A percentile compares a stretch with the other conserved stretches of the same genome.
Evolutionary conservation across 2,329 filamentous ascomycete genomes (phyloP).

Genomic region (Monosporascus sp.): DNA sequence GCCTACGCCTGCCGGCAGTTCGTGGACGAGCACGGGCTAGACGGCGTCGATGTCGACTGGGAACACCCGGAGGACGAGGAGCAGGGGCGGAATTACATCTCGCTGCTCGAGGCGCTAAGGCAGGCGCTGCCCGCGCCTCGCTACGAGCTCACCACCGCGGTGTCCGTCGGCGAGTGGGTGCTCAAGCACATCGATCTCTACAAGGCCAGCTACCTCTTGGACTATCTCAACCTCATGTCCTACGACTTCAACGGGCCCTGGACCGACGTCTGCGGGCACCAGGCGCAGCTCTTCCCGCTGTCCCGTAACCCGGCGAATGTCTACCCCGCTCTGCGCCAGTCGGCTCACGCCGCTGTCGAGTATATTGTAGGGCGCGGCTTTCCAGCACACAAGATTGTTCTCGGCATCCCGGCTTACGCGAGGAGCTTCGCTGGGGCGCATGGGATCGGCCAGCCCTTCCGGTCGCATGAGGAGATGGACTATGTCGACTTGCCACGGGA

Average conservation of each 20-base stretch:
- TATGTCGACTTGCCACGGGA: conserved; percentile 54
- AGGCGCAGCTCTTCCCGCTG: conserved; percentile 54
- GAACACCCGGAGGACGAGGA: conserved; percentile 53
- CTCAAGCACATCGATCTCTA: conserved; percentile 54
- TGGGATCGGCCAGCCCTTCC: conserved; percentile 48
- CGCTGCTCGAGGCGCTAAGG: conserved; percentile 50
- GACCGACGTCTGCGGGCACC: conserved; percentile 55
- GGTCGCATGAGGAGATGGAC: conserved; percentile 48
- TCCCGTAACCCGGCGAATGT: conserved; percentile 12
- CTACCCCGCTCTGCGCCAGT: conserved; percentile 29
- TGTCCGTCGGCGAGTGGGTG: conserved; percentile 58
- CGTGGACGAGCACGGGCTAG: conserved; percentile 51
- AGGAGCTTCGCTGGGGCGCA: conserved; percentile 52
- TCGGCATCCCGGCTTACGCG: conserved; percentile 60
- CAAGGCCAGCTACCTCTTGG: conserved; percentile 45
- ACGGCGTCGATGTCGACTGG: conserved; percentile 67
- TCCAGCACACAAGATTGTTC: conserved; percentile 50
- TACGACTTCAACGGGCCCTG: conserved; percentile 65
- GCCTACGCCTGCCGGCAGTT: conserved; percentile 47
- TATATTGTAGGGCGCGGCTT: conserved; percentile 51
- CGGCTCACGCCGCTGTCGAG: conserved; percentile 49
- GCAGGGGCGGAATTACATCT: conserved; percentile 53
- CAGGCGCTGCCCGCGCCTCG: conserved; percentile 46
- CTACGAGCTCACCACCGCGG: conserved; percentile 56
- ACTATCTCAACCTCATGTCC: conserved; percentile 62